A percentile compares a stretch with the other conserved stretches of the same genome.
Evolutionary conservation across 177 flowering plant species (phyloP).

Genomic region (Vitis hybrid): DNA sequence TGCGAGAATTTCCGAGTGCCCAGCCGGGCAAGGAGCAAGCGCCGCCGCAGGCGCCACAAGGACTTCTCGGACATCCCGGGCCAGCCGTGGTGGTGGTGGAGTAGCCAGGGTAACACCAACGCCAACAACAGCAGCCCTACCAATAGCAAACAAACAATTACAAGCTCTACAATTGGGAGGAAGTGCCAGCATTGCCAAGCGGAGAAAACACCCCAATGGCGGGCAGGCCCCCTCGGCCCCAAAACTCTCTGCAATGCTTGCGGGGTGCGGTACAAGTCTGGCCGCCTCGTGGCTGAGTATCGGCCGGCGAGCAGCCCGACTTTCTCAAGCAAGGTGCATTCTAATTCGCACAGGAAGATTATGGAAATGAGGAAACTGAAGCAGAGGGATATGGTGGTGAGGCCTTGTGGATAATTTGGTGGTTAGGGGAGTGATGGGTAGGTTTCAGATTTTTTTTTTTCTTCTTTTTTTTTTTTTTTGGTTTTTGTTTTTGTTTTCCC

Average conservation of each 20-base stretch:
- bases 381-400: slow-evolving; percentile 21
- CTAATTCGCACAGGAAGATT: slow-evolving; percentile 78
- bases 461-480: not conserved
- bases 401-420: slow-evolving; percentile 29
- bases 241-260: slow-evolving; percentile 91
- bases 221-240: slow-evolving; percentile 82
- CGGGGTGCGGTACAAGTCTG: slow-evolving; percentile 86
- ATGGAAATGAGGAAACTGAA: slow-evolving; percentile 71
- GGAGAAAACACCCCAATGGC: slow-evolving; percentile 89
- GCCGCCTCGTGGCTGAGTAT: slow-evolving; percentile 83
- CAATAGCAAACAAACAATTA: not conserved
- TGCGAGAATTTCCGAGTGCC: slow-evolving; percentile 45
- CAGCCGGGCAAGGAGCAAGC: slow-evolving; percentile 52
- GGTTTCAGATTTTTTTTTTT: slow-evolving; percentile 1
- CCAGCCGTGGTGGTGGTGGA: slow-evolving; percentile 20
- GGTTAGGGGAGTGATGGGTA: slow-evolving; percentile 26
- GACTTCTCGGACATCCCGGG: slow-evolving; percentile 21
- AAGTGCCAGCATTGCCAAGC: slow-evolving; percentile 71
- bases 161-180: slow-evolving; percentile 32
- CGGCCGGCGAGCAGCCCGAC: slow-evolving; percentile 84
- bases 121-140: not conserved
- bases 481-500: not conserved
- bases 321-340: slow-evolving; percentile 54
- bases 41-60: slow-evolving; percentile 27
- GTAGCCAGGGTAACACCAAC: slow-evolving; percentile 14